Evolutionary conservation across 2,329 filamentous ascomycete species (phyloP).

Genomic region (Cladosporium sphaerospermum): DNA sequence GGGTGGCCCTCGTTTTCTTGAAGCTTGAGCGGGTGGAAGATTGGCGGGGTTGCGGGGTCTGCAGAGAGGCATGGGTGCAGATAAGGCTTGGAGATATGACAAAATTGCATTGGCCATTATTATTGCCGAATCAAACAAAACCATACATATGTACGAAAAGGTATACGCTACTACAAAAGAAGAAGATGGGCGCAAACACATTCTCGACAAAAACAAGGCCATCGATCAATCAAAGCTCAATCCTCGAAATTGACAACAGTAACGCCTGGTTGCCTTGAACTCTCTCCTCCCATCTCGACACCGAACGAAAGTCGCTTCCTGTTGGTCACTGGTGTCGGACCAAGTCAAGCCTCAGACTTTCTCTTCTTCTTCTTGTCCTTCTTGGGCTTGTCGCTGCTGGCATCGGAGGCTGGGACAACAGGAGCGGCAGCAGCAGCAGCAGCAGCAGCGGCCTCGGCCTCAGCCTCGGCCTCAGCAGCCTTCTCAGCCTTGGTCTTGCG

Average conservation of each 20-base stretch:
- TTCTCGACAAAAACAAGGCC: background rate
- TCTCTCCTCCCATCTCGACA: background rate
- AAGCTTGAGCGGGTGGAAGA: background rate
- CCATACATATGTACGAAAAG: background rate
- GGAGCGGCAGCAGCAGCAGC: conserved; percentile 12
- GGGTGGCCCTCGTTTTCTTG: background rate
- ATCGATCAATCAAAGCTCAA: background rate
- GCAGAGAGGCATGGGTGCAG: background rate
- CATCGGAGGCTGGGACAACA: conserved; percentile 6
- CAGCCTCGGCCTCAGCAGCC: conserved; percentile 14
- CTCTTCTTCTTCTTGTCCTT: conserved; percentile 30
- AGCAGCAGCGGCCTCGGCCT: conserved; percentile 14
- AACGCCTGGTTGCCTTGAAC: background rate
- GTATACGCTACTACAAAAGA: background rate
- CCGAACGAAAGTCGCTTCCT: background rate
- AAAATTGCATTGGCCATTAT: background rate
- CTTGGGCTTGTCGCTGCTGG: conserved; percentile 14
- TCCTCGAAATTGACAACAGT: background rate
- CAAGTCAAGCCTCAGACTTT: conserved; percentile 23
- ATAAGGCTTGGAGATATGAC: background rate
- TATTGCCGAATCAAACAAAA: background rate
- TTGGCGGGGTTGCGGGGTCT: background rate
- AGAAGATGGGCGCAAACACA: background rate
- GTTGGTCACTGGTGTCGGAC: background rate
- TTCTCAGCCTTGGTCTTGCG: conserved; percentile 28